phyloP scores from a whole-genome alignment of 495 filamentous ascomycete genomes.

The Penicillium cataractarum region DNA sequence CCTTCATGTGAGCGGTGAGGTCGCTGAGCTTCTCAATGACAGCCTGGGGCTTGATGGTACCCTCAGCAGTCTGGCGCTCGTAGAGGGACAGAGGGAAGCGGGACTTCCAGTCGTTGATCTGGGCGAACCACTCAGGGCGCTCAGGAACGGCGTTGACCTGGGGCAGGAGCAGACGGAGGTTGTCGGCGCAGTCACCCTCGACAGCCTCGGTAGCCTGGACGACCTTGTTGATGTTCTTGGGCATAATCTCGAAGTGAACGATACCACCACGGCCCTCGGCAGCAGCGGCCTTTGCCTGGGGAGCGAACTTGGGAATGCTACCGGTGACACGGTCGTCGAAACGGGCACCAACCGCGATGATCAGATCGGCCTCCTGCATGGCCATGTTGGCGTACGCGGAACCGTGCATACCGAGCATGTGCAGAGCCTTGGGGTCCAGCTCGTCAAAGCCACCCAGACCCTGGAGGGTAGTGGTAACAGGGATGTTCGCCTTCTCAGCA shows the following conservation, averaged over 20 bases:
- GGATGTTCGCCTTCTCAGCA: constrained; percentile 60
- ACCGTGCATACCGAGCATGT: constrained; percentile 70
- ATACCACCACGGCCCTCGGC: constrained; percentile 62
- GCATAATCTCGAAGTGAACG: constrained; percentile 67
- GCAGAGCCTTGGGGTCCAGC: constrained; percentile 59
- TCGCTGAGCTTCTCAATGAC: constrained; percentile 84
- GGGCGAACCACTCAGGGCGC: constrained; percentile 80
- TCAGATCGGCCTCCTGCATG: constrained; percentile 66
- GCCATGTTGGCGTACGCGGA: constrained; percentile 68
- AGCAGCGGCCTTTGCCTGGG: constrained; percentile 59
- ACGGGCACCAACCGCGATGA: constrained; percentile 65
- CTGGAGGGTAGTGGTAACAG: constrained; percentile 69
- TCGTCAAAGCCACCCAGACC: constrained; percentile 65
- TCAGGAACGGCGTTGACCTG: constrained; percentile 62
- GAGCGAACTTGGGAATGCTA: constrained; percentile 58
- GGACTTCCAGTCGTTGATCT: constrained; percentile 89
- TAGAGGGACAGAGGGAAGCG: constrained; percentile 78
- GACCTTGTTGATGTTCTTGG: constrained; percentile 69
- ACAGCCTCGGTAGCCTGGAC: constrained; percentile 65
- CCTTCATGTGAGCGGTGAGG: constrained; percentile 72
- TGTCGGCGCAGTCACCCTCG: constrained; percentile 64
- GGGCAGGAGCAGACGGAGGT: constrained; percentile 73
- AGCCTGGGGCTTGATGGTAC: constrained; percentile 86
- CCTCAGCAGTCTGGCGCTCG: constrained; percentile 67
- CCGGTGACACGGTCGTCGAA: constrained; percentile 67